Base-by-base conservation (phyloP, 495 filamentous ascomycete species). In the Cercophora samala region DNA sequence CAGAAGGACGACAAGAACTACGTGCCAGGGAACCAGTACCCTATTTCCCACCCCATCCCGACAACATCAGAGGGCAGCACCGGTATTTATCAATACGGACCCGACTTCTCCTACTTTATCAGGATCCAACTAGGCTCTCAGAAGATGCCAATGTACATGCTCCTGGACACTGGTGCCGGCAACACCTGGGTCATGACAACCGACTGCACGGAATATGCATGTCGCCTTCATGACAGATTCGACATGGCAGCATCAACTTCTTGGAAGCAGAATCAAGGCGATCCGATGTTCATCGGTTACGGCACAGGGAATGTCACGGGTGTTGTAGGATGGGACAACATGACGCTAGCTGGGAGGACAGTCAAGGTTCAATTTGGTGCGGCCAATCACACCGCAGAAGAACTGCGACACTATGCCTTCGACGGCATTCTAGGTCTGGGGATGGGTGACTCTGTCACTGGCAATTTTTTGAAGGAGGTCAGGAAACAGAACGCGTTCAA, bases 381-480 rank as follows among this genome's bases (percentile, higher is more conserved):
- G 66, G 90, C 87, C 18, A 86, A 82, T 52, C 78, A 83, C 22
- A 89, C 89, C 17, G 88, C 88, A 4, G 75, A 85, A 60, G 85
- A 92, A 59, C 94, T 97, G 75, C 67, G 77, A 29, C 83, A 82
- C 68, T 95, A 93, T 70, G 89, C 91, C 19, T 90, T 95, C 69
- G 92, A 96, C 72, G 92, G 92, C n/a, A 95, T 96, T 60, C 76
- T 96, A 5, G 92, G 91, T 6, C 78, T 96, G n/a, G 88, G 88
- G 8, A 87, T 82, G 77, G 69, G 79, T 76, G 62, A 77, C 67
- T 70, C 79, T 71, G 64, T 76, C 13, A 81, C 82, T 9, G 83
- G 87, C 29, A 88, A 85, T 1, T 86, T 93, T 69, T 83, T 93
- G 78, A 83, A 87, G 46, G 72, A 78, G 25, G 79, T 94, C 23